Evolutionary conservation across 805 yeast species (phyloP).

Genomic region (Yarrowia yakushimensis): DNA sequence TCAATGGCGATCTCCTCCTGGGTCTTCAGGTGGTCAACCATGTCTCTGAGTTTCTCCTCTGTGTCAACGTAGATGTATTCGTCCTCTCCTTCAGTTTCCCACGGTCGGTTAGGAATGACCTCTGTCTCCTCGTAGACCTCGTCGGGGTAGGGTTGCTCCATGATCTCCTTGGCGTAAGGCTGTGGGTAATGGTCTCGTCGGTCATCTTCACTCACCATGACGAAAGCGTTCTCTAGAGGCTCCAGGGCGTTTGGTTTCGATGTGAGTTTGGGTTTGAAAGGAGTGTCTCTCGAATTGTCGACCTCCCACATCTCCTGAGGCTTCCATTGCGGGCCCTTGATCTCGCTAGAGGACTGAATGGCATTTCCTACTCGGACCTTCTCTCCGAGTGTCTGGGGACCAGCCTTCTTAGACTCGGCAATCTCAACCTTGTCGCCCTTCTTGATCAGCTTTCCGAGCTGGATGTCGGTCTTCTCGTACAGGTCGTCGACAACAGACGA

Average conservation of each 20-base stretch:
- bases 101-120: constrained; percentile 55
- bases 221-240: constrained; percentile 52
- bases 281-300: constrained; percentile 64
- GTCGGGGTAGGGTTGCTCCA: constrained; percentile 63
- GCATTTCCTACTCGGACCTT: constrained; percentile 23
- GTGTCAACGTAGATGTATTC: constrained; percentile 63
- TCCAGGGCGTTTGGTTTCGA: constrained; percentile 67
- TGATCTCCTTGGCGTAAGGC: constrained; percentile 78
- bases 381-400: neutral
- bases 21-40: constrained; percentile 52
- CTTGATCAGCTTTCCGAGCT: constrained; percentile 48
- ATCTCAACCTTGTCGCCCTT: constrained; percentile 30
- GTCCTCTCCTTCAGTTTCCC: constrained; percentile 58
- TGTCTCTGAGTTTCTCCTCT: constrained; percentile 46
- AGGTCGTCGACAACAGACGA: constrained; percentile 62
- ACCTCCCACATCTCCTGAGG: constrained; percentile 49
- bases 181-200: constrained; percentile 55
- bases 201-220: constrained; percentile 36
- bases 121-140: constrained; percentile 46
- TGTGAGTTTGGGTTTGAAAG: constrained; percentile 72
- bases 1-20: constrained; percentile 80
- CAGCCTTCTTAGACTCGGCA: constrained; percentile 21
- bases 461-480: constrained; percentile 72
- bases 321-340: constrained; percentile 26
- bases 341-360: constrained; percentile 17